A percentile compares a stretch with the other conserved stretches of the same genome.
Evolutionary conservation across 768 basidiomycete species (phyloP).

Genomic region (Russula brevipes): DNA sequence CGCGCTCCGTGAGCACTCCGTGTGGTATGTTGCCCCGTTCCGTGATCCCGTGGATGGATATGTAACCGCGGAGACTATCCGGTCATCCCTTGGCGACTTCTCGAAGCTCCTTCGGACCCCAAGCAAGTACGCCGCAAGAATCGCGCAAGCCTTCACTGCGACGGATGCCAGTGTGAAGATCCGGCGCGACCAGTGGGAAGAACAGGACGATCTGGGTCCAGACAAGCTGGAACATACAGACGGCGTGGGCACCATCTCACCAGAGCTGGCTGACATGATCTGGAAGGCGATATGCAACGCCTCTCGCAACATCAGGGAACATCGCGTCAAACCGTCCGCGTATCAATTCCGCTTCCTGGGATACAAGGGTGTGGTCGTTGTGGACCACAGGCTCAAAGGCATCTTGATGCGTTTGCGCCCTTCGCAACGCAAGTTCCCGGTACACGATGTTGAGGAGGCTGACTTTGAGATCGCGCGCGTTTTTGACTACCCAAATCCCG

Average conservation of each 20-base stretch:
- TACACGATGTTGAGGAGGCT: constrained; percentile 37
- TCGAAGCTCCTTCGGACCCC: constrained; percentile 41
- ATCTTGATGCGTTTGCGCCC: constrained; percentile 64
- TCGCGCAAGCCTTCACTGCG: constrained; percentile 80
- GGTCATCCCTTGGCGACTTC: constrained; percentile 65
- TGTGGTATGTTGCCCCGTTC: constrained; percentile 78
- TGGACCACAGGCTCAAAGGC: constrained; percentile 55
- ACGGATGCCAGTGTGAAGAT: constrained; percentile 70
- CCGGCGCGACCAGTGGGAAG: constrained; percentile 51
- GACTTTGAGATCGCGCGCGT: constrained; percentile 72
- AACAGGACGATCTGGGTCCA: constrained; percentile 52
- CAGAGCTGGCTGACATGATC: constrained; percentile 50
- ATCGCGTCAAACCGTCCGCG: constrained; percentile 30
- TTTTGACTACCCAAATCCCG: constrained; percentile 53
- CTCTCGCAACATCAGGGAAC: constrained; percentile 12
- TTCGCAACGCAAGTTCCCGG: constrained; percentile 75
- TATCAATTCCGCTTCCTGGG: constrained; percentile 79
- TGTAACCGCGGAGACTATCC: constrained; percentile 55
- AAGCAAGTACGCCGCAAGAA: constrained; percentile 77
- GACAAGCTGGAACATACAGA: constrained; percentile 51
- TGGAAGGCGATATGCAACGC: constrained; percentile 50
- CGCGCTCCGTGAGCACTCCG: constrained; percentile 70
- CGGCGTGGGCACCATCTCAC: constrained; percentile 75
- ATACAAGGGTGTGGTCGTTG: constrained; percentile 73
- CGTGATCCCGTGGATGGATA: constrained; percentile 37